Evolutionary conservation across 2,329 filamentous ascomycete species (phyloP).

Genomic region (Ophiostoma sp.): DNA sequence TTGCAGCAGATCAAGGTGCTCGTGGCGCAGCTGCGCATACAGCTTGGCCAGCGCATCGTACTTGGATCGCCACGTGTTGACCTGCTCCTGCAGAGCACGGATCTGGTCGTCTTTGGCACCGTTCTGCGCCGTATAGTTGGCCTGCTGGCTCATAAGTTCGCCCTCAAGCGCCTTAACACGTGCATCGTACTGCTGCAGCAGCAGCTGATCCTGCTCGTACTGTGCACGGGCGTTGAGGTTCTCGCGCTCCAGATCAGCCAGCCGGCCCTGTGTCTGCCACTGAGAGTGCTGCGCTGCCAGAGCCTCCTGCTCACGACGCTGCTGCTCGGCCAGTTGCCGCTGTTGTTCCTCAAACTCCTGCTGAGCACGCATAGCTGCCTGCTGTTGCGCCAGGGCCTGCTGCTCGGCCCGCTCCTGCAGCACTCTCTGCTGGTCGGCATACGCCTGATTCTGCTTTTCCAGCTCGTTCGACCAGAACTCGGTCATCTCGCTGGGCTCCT

Average conservation of each 20-base stretch:
- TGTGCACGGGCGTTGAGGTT: conserved; percentile 91
- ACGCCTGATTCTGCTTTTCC: conserved; percentile 85
- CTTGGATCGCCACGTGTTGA: conserved; percentile 95
- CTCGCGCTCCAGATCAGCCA: conserved; percentile 91
- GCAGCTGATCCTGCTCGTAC: conserved; percentile 93
- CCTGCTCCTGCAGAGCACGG: conserved; percentile 84
- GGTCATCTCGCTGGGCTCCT: conserved; percentile 89
- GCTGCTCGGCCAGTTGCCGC: conserved; percentile 77
- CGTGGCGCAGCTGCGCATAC: conserved; percentile 90
- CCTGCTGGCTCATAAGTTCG: conserved; percentile 76
- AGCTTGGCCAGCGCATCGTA: conserved; percentile 95
- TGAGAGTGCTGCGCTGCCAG: conserved; percentile 82
- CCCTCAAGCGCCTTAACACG: conserved; percentile 88
- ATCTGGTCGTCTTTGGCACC: conserved; percentile 93
- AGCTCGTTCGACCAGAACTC: conserved; percentile 98
- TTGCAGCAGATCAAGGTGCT: conserved; percentile 89
- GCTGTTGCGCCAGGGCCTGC: conserved; percentile 73
- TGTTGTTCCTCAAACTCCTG: conserved; percentile 97
- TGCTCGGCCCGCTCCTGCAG: conserved; percentile 82
- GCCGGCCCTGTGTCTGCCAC: conserved; percentile 89
- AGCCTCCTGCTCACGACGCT: conserved; percentile 84
- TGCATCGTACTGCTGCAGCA: conserved; percentile 94
- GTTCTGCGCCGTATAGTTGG: conserved; percentile 78
- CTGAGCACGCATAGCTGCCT: conserved; percentile 78
- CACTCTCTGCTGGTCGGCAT: conserved; percentile 86